Conservation (phyloP, 2,329 filamentous ascomycete genomes). For the Fusarium sp. region DNA sequence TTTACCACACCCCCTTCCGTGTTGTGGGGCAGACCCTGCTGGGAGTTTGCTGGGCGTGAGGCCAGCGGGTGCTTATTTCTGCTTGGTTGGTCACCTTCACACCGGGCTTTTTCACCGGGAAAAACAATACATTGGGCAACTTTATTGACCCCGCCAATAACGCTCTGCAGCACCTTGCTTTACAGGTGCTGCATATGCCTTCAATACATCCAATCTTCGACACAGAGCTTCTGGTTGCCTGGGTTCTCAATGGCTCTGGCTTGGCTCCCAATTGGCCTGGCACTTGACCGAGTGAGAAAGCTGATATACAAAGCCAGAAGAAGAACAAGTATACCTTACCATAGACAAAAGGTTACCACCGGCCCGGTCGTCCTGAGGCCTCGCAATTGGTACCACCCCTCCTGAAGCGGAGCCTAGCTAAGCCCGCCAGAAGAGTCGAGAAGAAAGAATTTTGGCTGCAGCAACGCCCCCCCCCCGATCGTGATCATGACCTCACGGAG, state of each 20-base stretch:
- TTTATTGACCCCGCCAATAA: slow-evolving; percentile 23
- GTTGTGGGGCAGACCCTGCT: slow-evolving; percentile 39
- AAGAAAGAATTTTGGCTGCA: slow-evolving; percentile 39
- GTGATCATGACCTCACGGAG: slow-evolving; percentile 55
- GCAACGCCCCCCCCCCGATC: slow-evolving; percentile 45
- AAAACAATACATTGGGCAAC: slow-evolving; percentile 1
- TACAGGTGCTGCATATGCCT: slow-evolving; percentile 6
- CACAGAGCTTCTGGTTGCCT: slow-evolving; percentile 8
- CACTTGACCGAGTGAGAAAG: slow-evolving; percentile 12
- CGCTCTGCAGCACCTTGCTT: slow-evolving; percentile 19
- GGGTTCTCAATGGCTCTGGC: neutral
- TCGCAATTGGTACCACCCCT: slow-evolving; percentile 42
- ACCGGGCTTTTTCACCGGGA: slow-evolving; percentile 23
- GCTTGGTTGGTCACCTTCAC: slow-evolving; percentile 1
- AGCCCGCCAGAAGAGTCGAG: slow-evolving; percentile 50
- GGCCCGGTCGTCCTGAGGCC: slow-evolving; percentile 45
- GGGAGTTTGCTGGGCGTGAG: slow-evolving; percentile 34
- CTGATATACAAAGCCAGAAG: slow-evolving; percentile 15
- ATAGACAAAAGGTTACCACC: slow-evolving; percentile 26
- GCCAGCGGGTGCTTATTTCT: slow-evolving; percentile 33
- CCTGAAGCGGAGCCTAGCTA: slow-evolving; percentile 38
- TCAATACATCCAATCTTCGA: slow-evolving; percentile 1
- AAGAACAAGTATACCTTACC: slow-evolving; percentile 1
- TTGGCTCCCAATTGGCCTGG: slow-evolving; percentile 15
- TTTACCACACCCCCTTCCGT: slow-evolving; percentile 42